phyloP scores from a whole-genome alignment of 495 filamentous ascomycete species.

The Talaromyces stipitatus region DNA sequence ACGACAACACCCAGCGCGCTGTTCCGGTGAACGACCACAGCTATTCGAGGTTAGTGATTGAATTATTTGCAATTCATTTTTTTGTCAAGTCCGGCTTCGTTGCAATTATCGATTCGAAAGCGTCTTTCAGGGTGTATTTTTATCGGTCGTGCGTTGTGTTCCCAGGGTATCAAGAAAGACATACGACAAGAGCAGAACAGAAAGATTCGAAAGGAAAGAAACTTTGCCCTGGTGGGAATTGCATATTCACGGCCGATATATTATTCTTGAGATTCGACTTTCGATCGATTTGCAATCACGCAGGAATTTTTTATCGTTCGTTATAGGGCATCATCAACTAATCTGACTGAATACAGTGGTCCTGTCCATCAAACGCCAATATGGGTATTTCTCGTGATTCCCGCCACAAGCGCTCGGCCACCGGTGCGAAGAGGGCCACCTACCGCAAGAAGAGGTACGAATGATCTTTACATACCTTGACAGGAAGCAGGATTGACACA shows the following conservation, averaged over 20 bases:
- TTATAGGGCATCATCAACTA: background rate
- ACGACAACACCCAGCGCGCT: conserved; percentile 39
- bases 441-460: conserved; percentile 82
- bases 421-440: conserved; percentile 91
- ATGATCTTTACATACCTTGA: background rate
- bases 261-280: background rate
- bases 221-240: background rate
- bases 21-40: conserved; percentile 41
- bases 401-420: conserved; percentile 96
- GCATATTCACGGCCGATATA: background rate
- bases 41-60: conserved; percentile 35
- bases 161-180: background rate
- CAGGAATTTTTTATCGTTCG: background rate
- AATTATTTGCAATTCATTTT: conserved; percentile 1
- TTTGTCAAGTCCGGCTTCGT: background rate
- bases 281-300: background rate
- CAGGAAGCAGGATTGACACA: background rate
- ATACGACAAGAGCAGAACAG: background rate
- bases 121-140: background rate
- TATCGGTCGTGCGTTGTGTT: background rate
- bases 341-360: conserved; percentile 28
- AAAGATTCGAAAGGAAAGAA: background rate
- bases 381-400: conserved; percentile 99
- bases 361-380: conserved; percentile 55
- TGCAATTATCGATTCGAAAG: background rate